Conservation (phyloP, 78 protist genomes). For the Trichosphaerium sp. region DNA sequence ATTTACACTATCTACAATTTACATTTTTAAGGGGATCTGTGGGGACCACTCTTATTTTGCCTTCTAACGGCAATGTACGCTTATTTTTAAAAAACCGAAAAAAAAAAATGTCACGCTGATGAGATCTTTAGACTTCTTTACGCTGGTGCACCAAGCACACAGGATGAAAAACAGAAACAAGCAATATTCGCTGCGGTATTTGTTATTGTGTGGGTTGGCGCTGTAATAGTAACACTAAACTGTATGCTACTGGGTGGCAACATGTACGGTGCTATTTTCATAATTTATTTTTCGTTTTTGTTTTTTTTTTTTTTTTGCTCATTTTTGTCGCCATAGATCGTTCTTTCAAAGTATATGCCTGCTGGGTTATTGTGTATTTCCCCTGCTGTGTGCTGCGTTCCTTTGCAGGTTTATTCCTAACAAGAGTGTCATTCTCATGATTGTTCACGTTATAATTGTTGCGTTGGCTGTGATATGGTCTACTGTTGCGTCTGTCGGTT, state of each 20-base stretch:
- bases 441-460: no score
- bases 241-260: conserved; percentile 81
- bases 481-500: no score
- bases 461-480: no score
- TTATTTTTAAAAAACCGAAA: neutral
- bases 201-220: conserved; percentile 79
- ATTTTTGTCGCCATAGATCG: conserved; percentile 34
- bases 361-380: conserved; percentile 90
- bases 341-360: conserved; percentile 87
- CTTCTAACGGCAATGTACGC: conserved; percentile 56
- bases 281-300: neutral
- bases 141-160: neutral
- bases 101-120: neutral
- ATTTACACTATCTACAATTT: neutral
- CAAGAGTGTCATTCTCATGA: no score
- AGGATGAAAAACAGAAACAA: conserved; percentile 33
- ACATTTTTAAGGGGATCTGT: conserved; percentile 66
- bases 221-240: conserved; percentile 80
- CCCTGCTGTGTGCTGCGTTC: conserved; percentile 54
- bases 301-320: neutral
- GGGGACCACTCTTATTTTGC: conserved; percentile 85
- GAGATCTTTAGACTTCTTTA: neutral
- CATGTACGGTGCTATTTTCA: conserved; percentile 8
- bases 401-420: neutral
- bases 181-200: conserved; percentile 76